Evolutionary conservation across 2,329 filamentous ascomycete species (phyloP).

Genomic region (Paecilomyces variotii): DNA sequence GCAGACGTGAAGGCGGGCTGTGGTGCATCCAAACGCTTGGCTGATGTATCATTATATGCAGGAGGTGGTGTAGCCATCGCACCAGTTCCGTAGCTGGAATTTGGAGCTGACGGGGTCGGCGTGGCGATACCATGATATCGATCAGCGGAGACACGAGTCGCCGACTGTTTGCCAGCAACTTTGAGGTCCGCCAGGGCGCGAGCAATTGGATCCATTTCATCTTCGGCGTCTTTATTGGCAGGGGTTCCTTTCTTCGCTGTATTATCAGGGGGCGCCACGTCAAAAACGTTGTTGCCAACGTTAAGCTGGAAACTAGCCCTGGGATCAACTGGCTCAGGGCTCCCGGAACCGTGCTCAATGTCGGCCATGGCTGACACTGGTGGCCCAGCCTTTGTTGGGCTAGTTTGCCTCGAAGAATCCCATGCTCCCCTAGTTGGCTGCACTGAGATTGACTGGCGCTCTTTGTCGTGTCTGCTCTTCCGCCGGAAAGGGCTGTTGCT

Average conservation of each 20-base stretch:
- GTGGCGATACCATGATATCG: slow-evolving; percentile 89
- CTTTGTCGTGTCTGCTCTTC: slow-evolving; percentile 77
- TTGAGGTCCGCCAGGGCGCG: slow-evolving; percentile 88
- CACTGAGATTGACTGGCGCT: slow-evolving; percentile 27
- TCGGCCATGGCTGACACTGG: slow-evolving; percentile 21
- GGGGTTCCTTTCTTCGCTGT: slow-evolving; percentile 35
- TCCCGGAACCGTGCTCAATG: slow-evolving; percentile 37
- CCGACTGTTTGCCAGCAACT: slow-evolving; percentile 72
- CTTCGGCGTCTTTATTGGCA: slow-evolving; percentile 38
- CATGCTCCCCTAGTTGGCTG: slow-evolving; percentile 47
- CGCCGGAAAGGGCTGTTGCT: slow-evolving; percentile 87
- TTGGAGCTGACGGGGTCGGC: slow-evolving; percentile 50
- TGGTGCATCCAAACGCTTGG: slow-evolving; percentile 76
- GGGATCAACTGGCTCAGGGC: slow-evolving; percentile 82
- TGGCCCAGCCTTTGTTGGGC: slow-evolving; percentile 29
- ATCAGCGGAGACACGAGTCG: slow-evolving; percentile 84
- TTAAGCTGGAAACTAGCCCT: slow-evolving; percentile 89
- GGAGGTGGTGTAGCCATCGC: slow-evolving; percentile 63
- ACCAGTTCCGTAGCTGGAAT: slow-evolving; percentile 26
- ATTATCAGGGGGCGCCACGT: slow-evolving; percentile 72
- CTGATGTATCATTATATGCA: slow-evolving; percentile 66
- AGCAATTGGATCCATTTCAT: slow-evolving; percentile 80
- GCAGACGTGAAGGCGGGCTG: slow-evolving; percentile 86
- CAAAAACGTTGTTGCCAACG: slow-evolving; percentile 91
- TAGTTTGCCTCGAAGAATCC: slow-evolving; percentile 38